Conservation (phyloP, 192 early-diverging fungal genomes). For the Obelidium mucronatum region DNA sequence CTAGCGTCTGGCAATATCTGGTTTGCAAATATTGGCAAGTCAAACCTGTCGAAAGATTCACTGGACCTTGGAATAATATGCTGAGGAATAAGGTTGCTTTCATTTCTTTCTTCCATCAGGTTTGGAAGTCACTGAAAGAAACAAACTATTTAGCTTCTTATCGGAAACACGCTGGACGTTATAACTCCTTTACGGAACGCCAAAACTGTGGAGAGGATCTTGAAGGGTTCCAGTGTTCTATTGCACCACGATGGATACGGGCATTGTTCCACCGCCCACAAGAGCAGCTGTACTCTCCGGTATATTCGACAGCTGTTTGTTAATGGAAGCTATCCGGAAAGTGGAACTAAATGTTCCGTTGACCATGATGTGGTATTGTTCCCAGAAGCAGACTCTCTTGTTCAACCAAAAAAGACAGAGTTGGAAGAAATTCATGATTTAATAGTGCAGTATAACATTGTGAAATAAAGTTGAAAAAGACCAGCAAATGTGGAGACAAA, state of each 20-base stretch:
- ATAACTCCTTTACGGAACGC: slow-evolving; percentile 53
- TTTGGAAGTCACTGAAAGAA: not conserved
- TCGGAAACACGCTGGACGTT: slow-evolving; percentile 51
- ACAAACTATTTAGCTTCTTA: slow-evolving; percentile 24
- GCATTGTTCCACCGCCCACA: slow-evolving; percentile 49
- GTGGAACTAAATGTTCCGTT: not conserved
- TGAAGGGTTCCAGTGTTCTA: slow-evolving; percentile 35
- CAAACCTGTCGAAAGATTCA: slow-evolving; percentile 40
- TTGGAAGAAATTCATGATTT: not conserved
- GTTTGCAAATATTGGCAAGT: slow-evolving; percentile 41
- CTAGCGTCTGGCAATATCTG: slow-evolving; percentile 3
- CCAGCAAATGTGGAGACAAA: no score
- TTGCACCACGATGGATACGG: slow-evolving; percentile 48
- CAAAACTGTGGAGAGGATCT: not conserved
- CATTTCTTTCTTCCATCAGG: not conserved
- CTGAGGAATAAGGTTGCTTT: slow-evolving; percentile 30
- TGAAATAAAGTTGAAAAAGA: no score
- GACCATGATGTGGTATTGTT: not conserved
- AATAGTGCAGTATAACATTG: no score
- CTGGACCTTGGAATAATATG: slow-evolving; percentile 52
- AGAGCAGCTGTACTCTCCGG: slow-evolving; percentile 42
- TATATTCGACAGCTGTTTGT: slow-evolving; percentile 37
- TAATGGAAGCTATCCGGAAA: slow-evolving; percentile 17
- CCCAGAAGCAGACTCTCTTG: slow-evolving; percentile 10
- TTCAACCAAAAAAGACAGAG: not conserved